Conservation (phyloP, 2,329 filamentous ascomycete species). For the Aquanectria penicillioides region DNA sequence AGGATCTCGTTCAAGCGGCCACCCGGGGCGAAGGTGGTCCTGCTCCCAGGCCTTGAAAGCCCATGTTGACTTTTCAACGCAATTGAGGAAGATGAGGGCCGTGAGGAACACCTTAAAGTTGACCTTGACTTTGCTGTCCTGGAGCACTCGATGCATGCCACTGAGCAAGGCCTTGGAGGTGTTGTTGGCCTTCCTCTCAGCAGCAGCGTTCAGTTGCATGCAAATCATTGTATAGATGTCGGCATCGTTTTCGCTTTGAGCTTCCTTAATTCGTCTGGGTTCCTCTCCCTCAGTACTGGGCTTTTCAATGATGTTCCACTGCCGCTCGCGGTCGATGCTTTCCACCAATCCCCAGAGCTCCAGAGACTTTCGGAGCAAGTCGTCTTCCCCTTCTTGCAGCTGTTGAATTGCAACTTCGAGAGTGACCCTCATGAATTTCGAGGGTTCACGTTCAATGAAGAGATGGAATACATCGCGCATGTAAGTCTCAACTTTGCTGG, state of each 20-base stretch:
- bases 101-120: conserved; percentile 71
- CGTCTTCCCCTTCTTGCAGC: conserved; percentile 59
- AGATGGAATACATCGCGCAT: conserved; percentile 67
- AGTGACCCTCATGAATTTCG: conserved; percentile 68
- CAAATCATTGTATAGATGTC: conserved; percentile 70
- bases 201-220: conserved; percentile 71
- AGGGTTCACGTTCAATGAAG: conserved; percentile 68
- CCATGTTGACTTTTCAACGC: conserved; percentile 75
- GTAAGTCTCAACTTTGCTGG: conserved; percentile 67
- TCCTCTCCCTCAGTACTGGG: conserved; percentile 53
- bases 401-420: conserved; percentile 63
- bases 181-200: conserved; percentile 69
- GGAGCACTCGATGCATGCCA: conserved; percentile 68
- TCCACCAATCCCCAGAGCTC: conserved; percentile 74
- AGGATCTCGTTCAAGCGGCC: conserved; percentile 69
- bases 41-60: conserved; percentile 76
- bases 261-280: conserved; percentile 60
- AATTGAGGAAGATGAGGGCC: conserved; percentile 71
- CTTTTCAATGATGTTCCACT: conserved; percentile 67
- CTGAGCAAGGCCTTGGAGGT: conserved; percentile 68
- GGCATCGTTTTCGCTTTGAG: conserved; percentile 58
- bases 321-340: conserved; percentile 71
- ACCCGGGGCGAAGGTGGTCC: conserved; percentile 65
- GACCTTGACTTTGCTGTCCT: conserved; percentile 69
- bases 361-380: conserved; percentile 65